Evolutionary conservation across 345 rosid genomes (phyloP), one percentile per base, ranked within the genome.

Genomic region (Corchorus olitorius): DNA sequence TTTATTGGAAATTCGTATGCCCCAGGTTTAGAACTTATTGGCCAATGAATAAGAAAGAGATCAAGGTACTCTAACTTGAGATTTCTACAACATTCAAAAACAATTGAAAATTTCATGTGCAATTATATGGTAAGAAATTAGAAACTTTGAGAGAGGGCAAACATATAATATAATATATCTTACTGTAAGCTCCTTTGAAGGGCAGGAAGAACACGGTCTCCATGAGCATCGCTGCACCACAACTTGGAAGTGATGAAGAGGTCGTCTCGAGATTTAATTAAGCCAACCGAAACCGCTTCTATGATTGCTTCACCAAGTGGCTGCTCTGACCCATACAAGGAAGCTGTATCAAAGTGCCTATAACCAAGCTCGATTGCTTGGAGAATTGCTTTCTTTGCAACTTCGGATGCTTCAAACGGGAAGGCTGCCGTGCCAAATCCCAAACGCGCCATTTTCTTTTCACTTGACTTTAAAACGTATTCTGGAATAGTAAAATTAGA

Each of bases 11-110:
- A 88, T 74, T 86, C 88, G 49, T 75, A 86, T 46, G 65, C 80
- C 41, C 95, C 93, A 0, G 91, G 89, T 59, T 88, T 91, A 0
- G 92, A 61, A 70, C 96, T 90, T 77, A 94, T 88, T 17, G 96
- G 98, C 98, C 97, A 94, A 78, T 92, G 98, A 45, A 94, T 88
- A 55, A 55, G 33, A 55, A n/a, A 55, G 33, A 55, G 60, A 55
- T 55, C 27, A 4, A 55, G 12, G 33, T 55, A 55, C 60, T 55
- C 60, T 12, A 55, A 8, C 22, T 55, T 19, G 11, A n/a, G 27
- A 19, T 55, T 55, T 19, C 60, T 19, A 19, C 33, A 19, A 5
- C 22, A 54, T 27, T 27, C 27, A 27, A 27, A 55, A 4, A 19
- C 33, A 7, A n/a, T 39, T 39, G 4, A 10, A 54, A 54, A 2